Percentiles rank a stretch among this genome's conserved stretches.
phyloP scores from a whole-genome alignment of 192 early-diverging fungal species.

The Backusella westeae region DNA sequence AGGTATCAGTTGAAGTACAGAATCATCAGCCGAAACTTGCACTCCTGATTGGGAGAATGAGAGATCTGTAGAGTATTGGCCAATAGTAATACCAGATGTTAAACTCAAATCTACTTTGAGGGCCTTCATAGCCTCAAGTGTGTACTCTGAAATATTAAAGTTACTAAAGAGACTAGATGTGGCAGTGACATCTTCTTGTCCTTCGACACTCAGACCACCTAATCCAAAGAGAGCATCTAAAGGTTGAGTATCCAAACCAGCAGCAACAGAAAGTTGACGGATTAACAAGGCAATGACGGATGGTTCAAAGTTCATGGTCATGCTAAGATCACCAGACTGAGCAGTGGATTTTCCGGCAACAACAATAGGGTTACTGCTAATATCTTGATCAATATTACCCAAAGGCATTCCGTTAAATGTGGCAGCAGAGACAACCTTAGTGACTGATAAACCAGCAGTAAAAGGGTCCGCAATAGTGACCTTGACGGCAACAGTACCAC shows the following conservation, averaged over 20 bases:
- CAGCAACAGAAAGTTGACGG: constrained; percentile 39
- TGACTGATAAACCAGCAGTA: constrained; percentile 44
- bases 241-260: constrained; percentile 41
- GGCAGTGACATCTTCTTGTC: constrained; percentile 25
- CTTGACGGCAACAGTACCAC: constrained; percentile 41
- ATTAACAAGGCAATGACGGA: constrained; percentile 44
- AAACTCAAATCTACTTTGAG: constrained; percentile 49
- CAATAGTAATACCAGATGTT: constrained; percentile 41
- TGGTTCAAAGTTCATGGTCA: constrained; percentile 54
- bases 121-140: constrained; percentile 44
- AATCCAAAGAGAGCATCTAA: constrained; percentile 45
- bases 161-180: constrained; percentile 33
- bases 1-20: constrained; percentile 47
- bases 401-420: constrained; percentile 39
- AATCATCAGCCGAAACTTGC: constrained; percentile 43
- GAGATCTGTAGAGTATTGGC: constrained; percentile 47
- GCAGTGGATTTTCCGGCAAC: constrained; percentile 42
- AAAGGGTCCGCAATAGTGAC: constrained; percentile 57
- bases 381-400: constrained; percentile 45
- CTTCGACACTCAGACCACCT: constrained; percentile 36
- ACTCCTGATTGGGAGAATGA: constrained; percentile 42
- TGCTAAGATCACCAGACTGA: constrained; percentile 23
- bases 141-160: constrained; percentile 46
- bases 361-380: constrained; percentile 38
- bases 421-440: constrained; percentile 43